Evolutionary conservation across 1,284 basidiomycete genomes (phyloP).

Genomic region (Vanrija pseudolonga): DNA sequence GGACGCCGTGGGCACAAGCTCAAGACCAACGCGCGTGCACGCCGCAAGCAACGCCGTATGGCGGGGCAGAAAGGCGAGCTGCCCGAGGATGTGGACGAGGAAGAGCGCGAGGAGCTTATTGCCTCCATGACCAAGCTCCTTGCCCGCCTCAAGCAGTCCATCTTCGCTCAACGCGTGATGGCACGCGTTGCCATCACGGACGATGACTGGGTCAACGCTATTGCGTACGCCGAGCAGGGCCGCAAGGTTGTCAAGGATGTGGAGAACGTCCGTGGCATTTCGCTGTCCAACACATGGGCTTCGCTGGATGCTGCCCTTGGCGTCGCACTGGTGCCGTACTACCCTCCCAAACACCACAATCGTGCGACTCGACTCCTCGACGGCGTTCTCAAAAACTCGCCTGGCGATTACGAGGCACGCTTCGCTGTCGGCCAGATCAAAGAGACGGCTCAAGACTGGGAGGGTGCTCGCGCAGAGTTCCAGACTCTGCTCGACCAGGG

Average conservation of each 20-base stretch:
- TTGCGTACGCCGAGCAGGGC: conserved; percentile 67
- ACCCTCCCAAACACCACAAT: conserved; percentile 83
- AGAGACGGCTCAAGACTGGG: conserved; percentile 65
- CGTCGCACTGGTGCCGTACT: conserved; percentile 72
- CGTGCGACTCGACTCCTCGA: conserved; percentile 72
- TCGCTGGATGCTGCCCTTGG: conserved; percentile 44
- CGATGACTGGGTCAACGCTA: conserved; percentile 70
- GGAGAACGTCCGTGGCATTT: conserved; percentile 61
- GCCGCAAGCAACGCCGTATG: conserved; percentile 29
- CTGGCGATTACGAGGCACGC: conserved; percentile 63
- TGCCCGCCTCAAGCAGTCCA: conserved; percentile 55
- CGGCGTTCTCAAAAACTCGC: conserved; percentile 62
- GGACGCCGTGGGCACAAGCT: conserved; percentile 12
- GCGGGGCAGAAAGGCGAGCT: conserved; percentile 35
- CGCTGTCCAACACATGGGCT: conserved; percentile 27
- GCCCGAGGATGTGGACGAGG: conserved; percentile 37
- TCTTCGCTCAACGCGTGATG: conserved; percentile 69
- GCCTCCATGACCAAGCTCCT: conserved; percentile 39
- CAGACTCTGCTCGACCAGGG: conserved; percentile 50
- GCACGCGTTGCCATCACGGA: conserved; percentile 70
- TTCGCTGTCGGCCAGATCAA: conserved; percentile 74
- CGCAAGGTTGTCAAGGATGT: conserved; percentile 59
- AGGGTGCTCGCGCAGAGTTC: conserved; percentile 65
- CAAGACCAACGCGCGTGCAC: conserved; percentile 33
- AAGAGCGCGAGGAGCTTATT: conserved; percentile 44